A percentile compares a stretch with the other conserved stretches of the same genome.
Evolutionary conservation across 2,329 filamentous ascomycete species (phyloP).

Genomic region (Delphinella strobiligena): DNA sequence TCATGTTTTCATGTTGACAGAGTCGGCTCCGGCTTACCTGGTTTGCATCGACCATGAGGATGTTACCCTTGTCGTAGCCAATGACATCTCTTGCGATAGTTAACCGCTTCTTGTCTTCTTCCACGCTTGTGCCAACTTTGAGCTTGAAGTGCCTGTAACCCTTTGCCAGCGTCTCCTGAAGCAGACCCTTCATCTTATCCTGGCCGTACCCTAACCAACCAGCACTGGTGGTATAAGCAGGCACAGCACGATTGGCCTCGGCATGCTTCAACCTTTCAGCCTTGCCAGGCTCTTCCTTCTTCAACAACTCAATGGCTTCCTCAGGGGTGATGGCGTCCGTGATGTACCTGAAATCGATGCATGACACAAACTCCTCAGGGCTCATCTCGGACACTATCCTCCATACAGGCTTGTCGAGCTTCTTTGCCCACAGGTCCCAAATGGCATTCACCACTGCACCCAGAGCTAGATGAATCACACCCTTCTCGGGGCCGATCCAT

Average conservation of each 20-base stretch:
- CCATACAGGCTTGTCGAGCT: constrained; percentile 79
- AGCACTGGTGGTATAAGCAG: constrained; percentile 80
- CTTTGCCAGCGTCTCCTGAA: constrained; percentile 60
- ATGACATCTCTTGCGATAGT: constrained; percentile 66
- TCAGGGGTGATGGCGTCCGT: constrained; percentile 83
- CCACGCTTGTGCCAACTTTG: constrained; percentile 68
- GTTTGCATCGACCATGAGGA: constrained; percentile 89
- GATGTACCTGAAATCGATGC: constrained; percentile 92
- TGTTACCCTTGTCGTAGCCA: constrained; percentile 69
- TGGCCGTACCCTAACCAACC: constrained; percentile 88
- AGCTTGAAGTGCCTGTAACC: constrained; percentile 85
- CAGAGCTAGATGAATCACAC: constrained; percentile 83
- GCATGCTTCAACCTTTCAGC: constrained; percentile 61
- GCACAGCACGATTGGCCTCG: constrained; percentile 61
- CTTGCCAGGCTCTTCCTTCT: constrained; percentile 55
- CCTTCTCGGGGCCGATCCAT: constrained; percentile 91
- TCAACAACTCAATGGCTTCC: constrained; percentile 64
- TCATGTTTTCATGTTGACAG: background rate
- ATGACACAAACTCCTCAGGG: constrained; percentile 72
- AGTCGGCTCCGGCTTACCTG: constrained; percentile 54
- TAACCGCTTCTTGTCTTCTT: constrained; percentile 59
- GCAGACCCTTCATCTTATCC: constrained; percentile 68
- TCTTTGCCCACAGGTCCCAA: constrained; percentile 94
- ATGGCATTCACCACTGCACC: constrained; percentile 82
- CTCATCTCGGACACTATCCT: constrained; percentile 80